These are phyloP conservation scores for Dictyostelium discoideum DNA, from an alignment of 78 protist genomes.

Conservation along the genomic window DNA sequence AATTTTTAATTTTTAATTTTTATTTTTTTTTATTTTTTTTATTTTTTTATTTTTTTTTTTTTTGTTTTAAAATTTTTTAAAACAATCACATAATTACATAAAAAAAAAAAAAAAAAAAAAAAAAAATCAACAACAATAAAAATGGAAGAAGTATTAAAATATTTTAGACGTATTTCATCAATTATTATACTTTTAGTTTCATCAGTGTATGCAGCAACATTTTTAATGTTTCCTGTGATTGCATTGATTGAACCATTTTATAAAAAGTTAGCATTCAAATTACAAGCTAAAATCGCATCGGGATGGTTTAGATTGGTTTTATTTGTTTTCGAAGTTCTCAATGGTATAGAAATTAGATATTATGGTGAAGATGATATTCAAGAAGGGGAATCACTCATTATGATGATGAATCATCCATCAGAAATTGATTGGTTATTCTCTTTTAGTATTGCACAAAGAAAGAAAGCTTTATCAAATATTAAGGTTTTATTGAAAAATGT, in stretches of 20 bases:
- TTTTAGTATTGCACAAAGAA: slow-evolving; percentile 9
- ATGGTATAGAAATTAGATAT: slow-evolving; percentile 14
- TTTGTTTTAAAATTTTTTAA: too few relatives aligned
- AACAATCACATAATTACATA: too few relatives aligned
- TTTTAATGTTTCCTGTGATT: slow-evolving; percentile 36
- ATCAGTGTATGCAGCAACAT: slow-evolving; percentile 8
- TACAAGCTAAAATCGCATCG: not conserved
- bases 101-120: too few relatives aligned
- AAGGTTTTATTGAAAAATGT: slow-evolving; percentile 52
- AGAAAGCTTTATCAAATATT: slow-evolving; percentile 16
- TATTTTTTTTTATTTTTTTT: too few relatives aligned
- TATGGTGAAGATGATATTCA: slow-evolving; percentile 22
- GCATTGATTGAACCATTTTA: slow-evolving; percentile 22
- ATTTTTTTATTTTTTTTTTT: too few relatives aligned
- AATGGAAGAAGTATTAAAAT: not conserved
- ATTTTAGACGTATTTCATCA: not conserved
- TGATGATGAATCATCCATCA: slow-evolving; percentile 65
- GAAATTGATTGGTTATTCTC: slow-evolving; percentile 60
- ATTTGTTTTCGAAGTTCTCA: slow-evolving; percentile 14
- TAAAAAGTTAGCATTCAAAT: not conserved
- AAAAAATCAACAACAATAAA: not conserved
- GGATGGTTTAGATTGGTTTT: slow-evolving; percentile 1
- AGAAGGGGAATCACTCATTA: slow-evolving; percentile 17
- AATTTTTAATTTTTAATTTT: too few relatives aligned
- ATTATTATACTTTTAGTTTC: not conserved